Percentiles rank a stretch among this genome's conserved stretches.
phyloP scores from a whole-genome alignment of 73 alveolate genomes.

The Breviolum minutum region DNA sequence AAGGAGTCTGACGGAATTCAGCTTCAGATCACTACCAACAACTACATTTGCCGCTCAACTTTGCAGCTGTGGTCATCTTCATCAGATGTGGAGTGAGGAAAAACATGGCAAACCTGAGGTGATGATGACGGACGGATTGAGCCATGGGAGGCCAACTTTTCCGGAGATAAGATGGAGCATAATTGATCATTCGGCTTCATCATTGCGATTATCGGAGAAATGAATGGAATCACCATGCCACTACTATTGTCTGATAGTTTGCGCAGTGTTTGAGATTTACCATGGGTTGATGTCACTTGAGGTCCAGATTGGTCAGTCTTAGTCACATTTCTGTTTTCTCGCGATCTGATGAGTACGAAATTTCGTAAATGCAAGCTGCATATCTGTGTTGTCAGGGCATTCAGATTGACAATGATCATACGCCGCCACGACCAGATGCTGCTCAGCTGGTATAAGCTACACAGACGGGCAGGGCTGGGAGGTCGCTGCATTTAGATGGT shows the following conservation, averaged over 20 bases:
- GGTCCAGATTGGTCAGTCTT: too few species aligned
- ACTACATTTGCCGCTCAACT: conserved; percentile 49
- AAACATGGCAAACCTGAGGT: not conserved
- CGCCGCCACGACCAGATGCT: conserved; percentile 73
- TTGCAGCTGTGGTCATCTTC: not conserved
- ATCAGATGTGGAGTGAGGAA: not conserved
- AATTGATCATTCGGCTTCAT: too few species aligned
- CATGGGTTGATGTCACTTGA: too few species aligned
- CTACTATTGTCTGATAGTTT: too few species aligned
- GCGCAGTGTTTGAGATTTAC: too few species aligned
- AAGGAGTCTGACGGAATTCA: conserved; percentile 64
- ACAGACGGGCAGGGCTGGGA: too few species aligned
- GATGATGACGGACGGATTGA: conserved; percentile 56
- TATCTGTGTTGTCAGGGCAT: conserved; percentile 34
- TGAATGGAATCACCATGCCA: too few species aligned
- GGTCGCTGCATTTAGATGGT: too few species aligned
- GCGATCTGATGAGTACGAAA: too few species aligned
- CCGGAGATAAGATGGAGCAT: not conserved
- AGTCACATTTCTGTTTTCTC: too few species aligned
- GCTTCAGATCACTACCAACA: conserved; percentile 90
- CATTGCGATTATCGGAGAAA: too few species aligned
- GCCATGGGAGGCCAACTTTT: conserved; percentile 61
- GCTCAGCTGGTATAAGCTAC: not conserved
- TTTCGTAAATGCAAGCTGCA: not conserved
- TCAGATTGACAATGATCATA: conserved; percentile 24